Evolutionary conservation across 2,329 filamentous ascomycete genomes (phyloP).

Genomic region (Monosporascus sp.): DNA sequence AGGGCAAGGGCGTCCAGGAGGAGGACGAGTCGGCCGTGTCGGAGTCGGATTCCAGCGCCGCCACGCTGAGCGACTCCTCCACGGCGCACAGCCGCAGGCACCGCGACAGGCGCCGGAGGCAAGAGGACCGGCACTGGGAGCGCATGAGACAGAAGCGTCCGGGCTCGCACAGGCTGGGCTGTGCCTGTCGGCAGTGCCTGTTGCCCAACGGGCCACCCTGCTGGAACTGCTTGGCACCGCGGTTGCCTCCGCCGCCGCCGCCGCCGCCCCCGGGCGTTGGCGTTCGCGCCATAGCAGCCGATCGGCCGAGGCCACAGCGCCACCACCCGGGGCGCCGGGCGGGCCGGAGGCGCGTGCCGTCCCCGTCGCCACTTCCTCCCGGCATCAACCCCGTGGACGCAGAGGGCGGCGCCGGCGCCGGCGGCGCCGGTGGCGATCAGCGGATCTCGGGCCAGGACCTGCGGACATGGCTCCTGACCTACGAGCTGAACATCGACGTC

Average conservation of each 20-base stretch:
- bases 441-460: conserved; percentile 40
- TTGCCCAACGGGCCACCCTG: conserved; percentile 30
- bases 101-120: conserved; percentile 27
- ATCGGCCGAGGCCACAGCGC: conserved; percentile 10
- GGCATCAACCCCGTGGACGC: conserved; percentile 9
- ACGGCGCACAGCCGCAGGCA: conserved; percentile 27
- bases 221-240: conserved; percentile 34
- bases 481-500: conserved; percentile 41
- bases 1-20: conserved; percentile 34
- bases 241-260: conserved; percentile 23
- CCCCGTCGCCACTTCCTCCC: conserved; percentile 1
- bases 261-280: background rate
- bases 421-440: conserved; percentile 15
- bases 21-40: conserved; percentile 27
- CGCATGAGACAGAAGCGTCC: conserved; percentile 36
- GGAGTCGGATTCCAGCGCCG: conserved; percentile 24
- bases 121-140: conserved; percentile 31
- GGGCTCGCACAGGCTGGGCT: conserved; percentile 38
- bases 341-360: conserved; percentile 1
- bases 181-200: conserved; percentile 36
- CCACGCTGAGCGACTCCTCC: conserved; percentile 28
- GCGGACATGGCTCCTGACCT: conserved; percentile 41
- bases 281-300: conserved; percentile 6
- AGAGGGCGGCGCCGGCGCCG: conserved; percentile 5
- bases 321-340: conserved; percentile 2